These are phyloP conservation scores for Raphanus sativus DNA, from an alignment of 345 rosid genomes.

Conservation along the genomic window DNA sequence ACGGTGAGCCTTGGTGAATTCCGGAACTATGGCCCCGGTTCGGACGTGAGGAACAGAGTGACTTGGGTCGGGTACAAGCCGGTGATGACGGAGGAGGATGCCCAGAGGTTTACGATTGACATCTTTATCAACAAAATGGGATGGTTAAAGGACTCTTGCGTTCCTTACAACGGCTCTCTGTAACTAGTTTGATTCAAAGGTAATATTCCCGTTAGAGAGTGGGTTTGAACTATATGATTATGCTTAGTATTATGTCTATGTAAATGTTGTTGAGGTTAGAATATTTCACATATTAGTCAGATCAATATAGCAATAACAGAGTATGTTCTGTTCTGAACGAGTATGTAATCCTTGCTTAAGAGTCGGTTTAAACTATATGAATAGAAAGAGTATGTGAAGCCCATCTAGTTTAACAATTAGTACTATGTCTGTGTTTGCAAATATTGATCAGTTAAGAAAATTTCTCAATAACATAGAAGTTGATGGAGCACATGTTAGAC, in stretches of 20 bases:
- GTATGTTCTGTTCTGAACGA: background rate
- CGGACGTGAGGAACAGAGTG: background rate
- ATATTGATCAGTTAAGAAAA: background rate
- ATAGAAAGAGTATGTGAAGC: too few relatives aligned
- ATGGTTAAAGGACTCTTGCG: background rate
- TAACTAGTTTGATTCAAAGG: background rate
- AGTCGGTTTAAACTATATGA: background rate
- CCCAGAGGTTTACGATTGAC: background rate
- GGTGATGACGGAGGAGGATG: background rate
- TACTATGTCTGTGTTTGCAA: background rate
- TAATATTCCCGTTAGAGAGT: background rate
- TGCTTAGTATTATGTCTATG: background rate
- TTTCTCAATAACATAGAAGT: background rate
- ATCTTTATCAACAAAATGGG: background rate
- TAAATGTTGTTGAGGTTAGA: background rate
- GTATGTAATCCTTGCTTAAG: background rate
- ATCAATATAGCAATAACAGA: background rate
- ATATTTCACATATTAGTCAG: background rate
- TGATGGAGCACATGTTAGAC: background rate
- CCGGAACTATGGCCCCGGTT: background rate
- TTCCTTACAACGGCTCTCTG: background rate
- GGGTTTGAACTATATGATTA: background rate
- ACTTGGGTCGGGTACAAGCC: background rate
- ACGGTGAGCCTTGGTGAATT: background rate
- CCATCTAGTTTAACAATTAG: too few relatives aligned